Evolutionary conservation across 108 stramenopile genomes (phyloP), one percentile per base, ranked within the genome.

Genomic region (Cyclotella kingstonii): DNA sequence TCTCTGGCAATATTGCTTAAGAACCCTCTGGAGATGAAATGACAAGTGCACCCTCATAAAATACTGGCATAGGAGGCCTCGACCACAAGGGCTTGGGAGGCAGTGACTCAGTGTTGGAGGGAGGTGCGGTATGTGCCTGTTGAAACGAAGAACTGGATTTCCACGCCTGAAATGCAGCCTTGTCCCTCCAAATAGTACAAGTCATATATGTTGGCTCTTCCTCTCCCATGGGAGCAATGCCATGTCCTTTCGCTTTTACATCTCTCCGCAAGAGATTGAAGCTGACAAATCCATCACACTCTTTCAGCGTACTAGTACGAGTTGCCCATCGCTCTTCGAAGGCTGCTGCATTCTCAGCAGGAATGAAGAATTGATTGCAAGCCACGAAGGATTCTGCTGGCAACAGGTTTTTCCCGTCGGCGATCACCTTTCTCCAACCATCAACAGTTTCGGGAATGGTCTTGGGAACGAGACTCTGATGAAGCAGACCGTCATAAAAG

Each of bases 11-110:
- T 28, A 17, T n/a, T n/a, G 12, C 41, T 40, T 76, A 94, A 8
- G 89, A 82, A 35, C 92, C 92, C 17, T 87, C 78, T 19, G 75
- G 63, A 22, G 55, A 68, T 21, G 87, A 63, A 56, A 94, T 90
- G 14, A 89, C 89, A 51, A 94, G 67, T 12, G 86, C 85, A 5
- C 89, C 87, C 58, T 94, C 89, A 50, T 90, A 94, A 70, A 90
- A 90, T 17, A 90, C 82, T 0, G 85, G 87, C 45, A 77, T 65
- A 17, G 92, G 92, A 25, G 85, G 82, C 43, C 70, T 80, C 21
- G 62, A 78, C 91, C 91, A 93, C 40, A 79, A 62, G 9, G 84
- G 81, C 40, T 18, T 33, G 19, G 77, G 73, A 5, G 78, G 76
- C 51, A 65, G 31, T 41, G 39, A 39, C 40, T 60, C 52, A 3